These are phyloP conservation scores for Fagus crenata DNA, from an alignment of 306 rosid genomes.

Conservation along the genomic window DNA sequence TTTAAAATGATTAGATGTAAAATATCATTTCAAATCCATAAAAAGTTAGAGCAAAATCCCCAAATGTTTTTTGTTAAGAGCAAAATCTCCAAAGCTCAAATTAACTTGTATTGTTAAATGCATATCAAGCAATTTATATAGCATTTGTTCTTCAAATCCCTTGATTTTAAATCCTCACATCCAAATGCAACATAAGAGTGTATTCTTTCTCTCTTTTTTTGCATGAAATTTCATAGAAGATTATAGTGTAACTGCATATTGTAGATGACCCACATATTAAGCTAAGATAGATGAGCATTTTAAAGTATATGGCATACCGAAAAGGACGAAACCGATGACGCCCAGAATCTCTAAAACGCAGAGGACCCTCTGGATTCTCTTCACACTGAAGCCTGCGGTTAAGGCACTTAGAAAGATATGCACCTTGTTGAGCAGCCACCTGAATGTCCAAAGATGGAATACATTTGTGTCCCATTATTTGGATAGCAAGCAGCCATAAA, in stretches of 20 bases:
- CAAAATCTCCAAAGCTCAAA: too few relatives aligned
- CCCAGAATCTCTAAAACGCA: slow-evolving; percentile 64
- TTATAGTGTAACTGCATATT: background rate
- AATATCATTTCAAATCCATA: too few relatives aligned
- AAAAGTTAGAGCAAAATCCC: too few relatives aligned
- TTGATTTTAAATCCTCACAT: too few relatives aligned
- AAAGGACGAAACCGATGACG: slow-evolving; percentile 80
- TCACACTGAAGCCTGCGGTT: slow-evolving; percentile 40
- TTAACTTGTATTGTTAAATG: too few relatives aligned
- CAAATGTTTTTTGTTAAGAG: too few relatives aligned
- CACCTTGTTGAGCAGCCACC: slow-evolving; percentile 99
- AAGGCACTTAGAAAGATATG: slow-evolving; percentile 75
- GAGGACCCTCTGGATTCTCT: slow-evolving; percentile 88
- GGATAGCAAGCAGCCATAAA: slow-evolving; percentile 13
- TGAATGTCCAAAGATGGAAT: slow-evolving; percentile 33
- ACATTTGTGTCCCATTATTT: background rate
- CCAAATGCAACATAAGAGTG: too few relatives aligned
- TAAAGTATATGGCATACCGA: slow-evolving; percentile 40
- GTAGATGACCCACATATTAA: background rate
- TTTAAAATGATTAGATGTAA: too few relatives aligned
- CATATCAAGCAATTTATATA: too few relatives aligned
- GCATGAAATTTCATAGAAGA: background rate
- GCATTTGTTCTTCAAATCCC: too few relatives aligned
- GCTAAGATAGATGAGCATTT: slow-evolving; percentile 1
- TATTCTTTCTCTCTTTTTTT: background rate